Evolutionary conservation across 2,329 filamentous ascomycete genomes (phyloP).

Genomic region (Claviceps arundinis): DNA sequence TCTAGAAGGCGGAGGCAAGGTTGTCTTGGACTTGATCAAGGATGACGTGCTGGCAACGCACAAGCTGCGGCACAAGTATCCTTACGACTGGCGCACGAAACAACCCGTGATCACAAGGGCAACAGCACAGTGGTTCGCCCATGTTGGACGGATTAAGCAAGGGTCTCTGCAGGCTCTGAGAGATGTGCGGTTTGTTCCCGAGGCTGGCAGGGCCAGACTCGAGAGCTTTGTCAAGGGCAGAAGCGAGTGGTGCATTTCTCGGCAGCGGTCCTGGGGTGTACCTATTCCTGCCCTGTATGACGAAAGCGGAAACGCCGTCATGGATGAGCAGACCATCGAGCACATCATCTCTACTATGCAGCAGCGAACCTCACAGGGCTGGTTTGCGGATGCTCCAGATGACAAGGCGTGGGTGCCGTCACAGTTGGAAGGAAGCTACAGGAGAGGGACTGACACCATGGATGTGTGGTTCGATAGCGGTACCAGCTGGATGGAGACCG

Average conservation of each 20-base stretch:
- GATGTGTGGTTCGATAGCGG: conserved; percentile 99
- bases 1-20: conserved; percentile 52
- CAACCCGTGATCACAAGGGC: conserved; percentile 80
- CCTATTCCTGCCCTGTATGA: conserved; percentile 87
- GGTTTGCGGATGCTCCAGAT: conserved; percentile 75
- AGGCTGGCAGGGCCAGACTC: conserved; percentile 58
- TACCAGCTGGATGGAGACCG: conserved; percentile 66
- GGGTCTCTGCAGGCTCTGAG: conserved; percentile 57
- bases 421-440: conserved; percentile 46
- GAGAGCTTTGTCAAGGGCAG: conserved; percentile 77
- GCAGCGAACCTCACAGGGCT: conserved; percentile 72
- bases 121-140: conserved; percentile 95
- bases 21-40: conserved; percentile 56
- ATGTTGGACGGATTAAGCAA: conserved; percentile 71
- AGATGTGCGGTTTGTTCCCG: conserved; percentile 65
- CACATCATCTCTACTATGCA: conserved; percentile 75
- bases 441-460: conserved; percentile 87
- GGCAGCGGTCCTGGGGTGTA: conserved; percentile 91
- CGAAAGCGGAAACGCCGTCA: conserved; percentile 56
- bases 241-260: conserved; percentile 95
- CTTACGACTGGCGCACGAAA: conserved; percentile 96
- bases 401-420: conserved; percentile 67
- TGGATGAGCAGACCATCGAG: conserved; percentile 64
- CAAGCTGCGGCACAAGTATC: conserved; percentile 78
- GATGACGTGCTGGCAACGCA: conserved; percentile 56